Evolutionary conservation across 345 rosid species (phyloP), one percentile per base, ranked within the genome.

Genomic region (Bruguiera sexangula): DNA sequence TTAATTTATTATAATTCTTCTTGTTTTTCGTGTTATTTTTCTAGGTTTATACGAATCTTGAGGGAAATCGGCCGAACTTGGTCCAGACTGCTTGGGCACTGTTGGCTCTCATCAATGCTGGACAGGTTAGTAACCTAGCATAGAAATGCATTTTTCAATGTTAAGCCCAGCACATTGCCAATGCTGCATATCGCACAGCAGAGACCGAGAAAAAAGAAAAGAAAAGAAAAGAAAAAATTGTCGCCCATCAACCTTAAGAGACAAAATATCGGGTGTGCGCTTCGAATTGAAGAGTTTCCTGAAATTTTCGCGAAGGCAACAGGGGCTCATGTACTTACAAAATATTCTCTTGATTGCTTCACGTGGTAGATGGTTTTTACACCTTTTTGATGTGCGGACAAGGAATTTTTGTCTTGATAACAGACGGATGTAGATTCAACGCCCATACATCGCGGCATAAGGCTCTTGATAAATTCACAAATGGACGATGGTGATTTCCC

Each of bases 401-500:
- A 6, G 22, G 20, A 30, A 31, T 51, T 51, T 51, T 22, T 20
- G 30, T 9, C 6, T 59, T 39, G 56, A 24, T 6, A 57, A 27
- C 32, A 57, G 82, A 78, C 66, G 15, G 32, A 55, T 3, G 55
- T 82, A 24, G 82, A 85, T 69, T 70, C 82, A 29, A 70, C 71
- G 3, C 84, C 87, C 3, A 79, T 85, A 51, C 78, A 85, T 67
- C 75, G 63, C 0, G 87, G 89, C 20, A 75, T 79, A 32, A 76
- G 56, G 76, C 62, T 81, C 26, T 68, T 85, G 15, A 78, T 83
- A 69, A 83, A 85, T 60, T 66, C 84, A 62, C 89, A 83, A 57
- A 74, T 78, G 85, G 80, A 80, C 51, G 82, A 86, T 62, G 89
- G 89, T 6, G 89, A 86, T 80, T 86, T 83, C 59, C 85, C 89